Evolutionary conservation across 148 eudicot genomes (phyloP).

Genomic region (Dianthus caryophyllus): DNA sequence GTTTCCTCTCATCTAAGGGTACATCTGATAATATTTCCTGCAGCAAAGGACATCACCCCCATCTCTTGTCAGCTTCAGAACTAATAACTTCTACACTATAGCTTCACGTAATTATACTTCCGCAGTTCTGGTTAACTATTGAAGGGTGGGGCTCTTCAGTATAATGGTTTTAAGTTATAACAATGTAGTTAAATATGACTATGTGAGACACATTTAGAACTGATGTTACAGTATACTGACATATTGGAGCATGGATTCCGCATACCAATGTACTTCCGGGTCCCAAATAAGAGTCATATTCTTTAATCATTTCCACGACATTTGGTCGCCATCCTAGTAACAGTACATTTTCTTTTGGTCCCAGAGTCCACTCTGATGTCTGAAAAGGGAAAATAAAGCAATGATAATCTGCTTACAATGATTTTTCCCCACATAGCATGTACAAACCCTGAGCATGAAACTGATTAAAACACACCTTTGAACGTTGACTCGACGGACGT

Average conservation of each 20-base stretch:
- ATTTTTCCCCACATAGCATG: not conserved
- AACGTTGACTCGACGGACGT: constrained; percentile 53
- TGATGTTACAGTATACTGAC: not conserved
- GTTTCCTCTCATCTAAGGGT: constrained; percentile 58
- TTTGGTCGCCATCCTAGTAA: constrained; percentile 92
- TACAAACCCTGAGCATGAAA: not conserved
- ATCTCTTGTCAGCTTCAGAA: not conserved
- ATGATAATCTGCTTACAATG: not conserved
- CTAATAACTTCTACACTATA: not conserved
- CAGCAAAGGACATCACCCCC: constrained; percentile 7
- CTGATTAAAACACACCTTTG: constrained; percentile 50
- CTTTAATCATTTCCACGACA: constrained; percentile 78
- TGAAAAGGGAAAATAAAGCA: constrained; percentile 24
- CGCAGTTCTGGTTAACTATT: not conserved
- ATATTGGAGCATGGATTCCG: not conserved
- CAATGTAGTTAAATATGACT: not conserved
- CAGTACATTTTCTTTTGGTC: constrained; percentile 77
- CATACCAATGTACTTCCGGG: constrained; percentile 94
- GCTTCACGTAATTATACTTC: not conserved
- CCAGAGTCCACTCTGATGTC: constrained; percentile 63
- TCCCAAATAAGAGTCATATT: constrained; percentile 88
- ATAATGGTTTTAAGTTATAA: not conserved
- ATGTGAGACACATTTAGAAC: not conserved
- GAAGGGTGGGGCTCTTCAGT: not conserved
- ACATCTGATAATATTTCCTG: constrained; percentile 89